Percentiles rank a stretch among this genome's conserved stretches.
Evolutionary conservation across 2,329 filamentous ascomycete species (phyloP).

Genomic region (Ramularia endophylla): DNA sequence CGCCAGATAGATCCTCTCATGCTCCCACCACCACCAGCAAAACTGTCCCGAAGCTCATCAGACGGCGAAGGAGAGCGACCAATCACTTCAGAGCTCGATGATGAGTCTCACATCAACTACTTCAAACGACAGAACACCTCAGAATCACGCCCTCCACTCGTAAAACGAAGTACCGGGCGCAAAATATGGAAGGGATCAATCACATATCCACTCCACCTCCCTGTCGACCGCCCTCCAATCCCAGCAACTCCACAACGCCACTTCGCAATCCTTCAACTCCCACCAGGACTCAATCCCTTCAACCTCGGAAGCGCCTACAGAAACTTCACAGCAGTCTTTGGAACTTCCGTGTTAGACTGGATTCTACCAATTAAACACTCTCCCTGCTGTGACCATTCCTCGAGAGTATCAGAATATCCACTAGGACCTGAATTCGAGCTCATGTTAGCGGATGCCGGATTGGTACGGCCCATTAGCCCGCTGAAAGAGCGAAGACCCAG

Average conservation of each 20-base stretch:
- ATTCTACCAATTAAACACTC: conserved; percentile 68
- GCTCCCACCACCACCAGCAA: conserved; percentile 17
- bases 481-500: conserved; percentile 10
- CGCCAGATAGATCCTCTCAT: conserved; percentile 19
- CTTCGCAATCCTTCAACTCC: conserved; percentile 73
- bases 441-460: conserved; percentile 26
- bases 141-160: conserved; percentile 8
- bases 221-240: conserved; percentile 29
- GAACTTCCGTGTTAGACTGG: conserved; percentile 66
- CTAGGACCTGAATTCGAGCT: conserved; percentile 31
- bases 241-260: conserved; percentile 43
- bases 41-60: conserved; percentile 6
- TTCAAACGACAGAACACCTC: conserved; percentile 20
- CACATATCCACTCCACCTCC: conserved; percentile 51
- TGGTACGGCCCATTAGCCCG: conserved; percentile 16
- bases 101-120: conserved; percentile 28
- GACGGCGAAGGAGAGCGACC: conserved; percentile 21
- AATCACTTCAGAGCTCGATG: conserved; percentile 31
- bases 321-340: conserved; percentile 80
- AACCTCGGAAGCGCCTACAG: conserved; percentile 57
- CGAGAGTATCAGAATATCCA: conserved; percentile 28
- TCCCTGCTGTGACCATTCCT: conserved; percentile 61
- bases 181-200: conserved; percentile 41
- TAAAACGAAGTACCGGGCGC: conserved; percentile 3
- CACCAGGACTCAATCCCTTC: conserved; percentile 78